Evolutionary conservation across 1,284 basidiomycete genomes (phyloP).

Genomic region (Trichosporon coremiiforme): DNA sequence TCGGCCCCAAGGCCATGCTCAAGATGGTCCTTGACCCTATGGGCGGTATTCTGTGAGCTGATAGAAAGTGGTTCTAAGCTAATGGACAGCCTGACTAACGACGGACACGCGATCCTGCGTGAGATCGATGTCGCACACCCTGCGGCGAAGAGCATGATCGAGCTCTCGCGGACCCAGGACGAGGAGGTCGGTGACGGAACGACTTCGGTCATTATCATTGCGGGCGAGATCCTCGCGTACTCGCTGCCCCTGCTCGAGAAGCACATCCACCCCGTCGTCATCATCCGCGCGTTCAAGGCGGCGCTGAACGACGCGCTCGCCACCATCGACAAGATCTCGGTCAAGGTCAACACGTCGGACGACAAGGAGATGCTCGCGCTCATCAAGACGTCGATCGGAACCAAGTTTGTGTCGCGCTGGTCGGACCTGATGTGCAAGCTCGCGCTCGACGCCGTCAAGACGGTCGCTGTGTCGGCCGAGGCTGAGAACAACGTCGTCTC

Average conservation of each 20-base stretch:
- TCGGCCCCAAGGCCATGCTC: constrained; percentile 96
- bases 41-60: constrained; percentile 85
- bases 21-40: constrained; percentile 99
- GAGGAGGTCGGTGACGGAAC: constrained; percentile 99
- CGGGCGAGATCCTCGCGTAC: constrained; percentile 45
- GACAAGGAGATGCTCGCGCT: constrained; percentile 93
- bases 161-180: constrained; percentile 92
- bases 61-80: constrained; percentile 2
- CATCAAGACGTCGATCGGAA: constrained; percentile 99
- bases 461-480: constrained; percentile 65
- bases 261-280: constrained; percentile 97
- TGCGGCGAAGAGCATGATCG: constrained; percentile 99
- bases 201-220: constrained; percentile 87
- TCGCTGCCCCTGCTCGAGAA: constrained; percentile 73
- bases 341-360: constrained; percentile 83
- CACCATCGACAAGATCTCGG: constrained; percentile 73
- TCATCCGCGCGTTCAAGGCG: constrained; percentile 96
- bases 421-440: constrained; percentile 96
- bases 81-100: constrained; percentile 78
- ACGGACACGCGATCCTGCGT: constrained; percentile 94
- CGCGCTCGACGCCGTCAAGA: constrained; percentile 87
- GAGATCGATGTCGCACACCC: constrained; percentile 99
- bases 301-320: constrained; percentile 87
- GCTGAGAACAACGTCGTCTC: constrained; percentile 55
- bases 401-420: constrained; percentile 96